Base-by-base conservation (phyloP, 2,329 filamentous ascomycete genomes). In the Aspergillus sp. region DNA sequence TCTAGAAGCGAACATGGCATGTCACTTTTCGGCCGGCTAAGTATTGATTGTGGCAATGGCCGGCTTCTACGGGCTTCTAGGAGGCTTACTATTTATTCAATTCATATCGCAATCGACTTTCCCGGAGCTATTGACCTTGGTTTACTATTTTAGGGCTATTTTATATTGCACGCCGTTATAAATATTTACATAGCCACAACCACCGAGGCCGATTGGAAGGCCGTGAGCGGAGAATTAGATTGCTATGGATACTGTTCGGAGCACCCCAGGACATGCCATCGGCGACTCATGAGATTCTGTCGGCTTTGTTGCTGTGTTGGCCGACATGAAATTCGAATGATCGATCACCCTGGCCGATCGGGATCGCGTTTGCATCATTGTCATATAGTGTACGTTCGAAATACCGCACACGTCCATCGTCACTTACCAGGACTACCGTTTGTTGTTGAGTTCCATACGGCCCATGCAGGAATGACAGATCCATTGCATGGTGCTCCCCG, bases 361-460 rank as follows among this genome's bases (percentile, higher is more conserved):
- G 74, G 10, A 85, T 74, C 2, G 80, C 74, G 38, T 77, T 76
- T 3, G 81, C 84, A 49, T 83, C 71, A 12, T 79, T 74, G 67
- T 87, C 84, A 67, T 81, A 87, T 19, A 89, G 70, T 17, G 86
- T 88, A 58, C 86, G 78, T 72, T 89, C 87, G 36, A 88, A 79
- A 67, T 85, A 89, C n/a, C 80, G 84, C 38, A 87, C 80, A 56
- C 80, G 79, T 2, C 85, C 85, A n/a, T 81, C 68, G 30, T 75
- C 74, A 66, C 82, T 78, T 19, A 87, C 85, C 13, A 89, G 72
- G 2, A 89, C 76, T 7, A 89, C 75, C 1, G 84, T 87, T 70
- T 89, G 86, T 72, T 86, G 87, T 69, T 87, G 85, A 2, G 87
- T 89, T 0, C 87, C 87, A 69, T 89, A 89, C 7, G 82, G 74